Conservation (phyloP, 495 filamentous ascomycete genomes). For the Penicillium ucsense region DNA sequence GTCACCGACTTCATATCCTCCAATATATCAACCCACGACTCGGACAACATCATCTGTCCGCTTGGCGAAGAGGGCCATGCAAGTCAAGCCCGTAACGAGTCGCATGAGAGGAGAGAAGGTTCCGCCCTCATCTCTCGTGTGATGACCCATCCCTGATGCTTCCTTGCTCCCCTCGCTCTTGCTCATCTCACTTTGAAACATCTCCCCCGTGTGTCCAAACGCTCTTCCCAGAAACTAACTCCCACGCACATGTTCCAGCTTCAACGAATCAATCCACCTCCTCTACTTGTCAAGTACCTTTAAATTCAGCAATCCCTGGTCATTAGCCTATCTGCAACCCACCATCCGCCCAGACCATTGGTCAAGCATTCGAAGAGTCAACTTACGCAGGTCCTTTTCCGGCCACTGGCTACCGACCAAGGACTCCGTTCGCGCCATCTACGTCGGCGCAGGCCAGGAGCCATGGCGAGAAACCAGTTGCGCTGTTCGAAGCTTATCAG, state of each 20-base stretch:
- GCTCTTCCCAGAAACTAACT: not conserved
- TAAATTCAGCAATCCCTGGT: conserved; percentile 41
- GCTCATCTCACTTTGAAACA: not conserved
- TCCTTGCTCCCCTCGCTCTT: too few species aligned
- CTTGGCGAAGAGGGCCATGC: not conserved
- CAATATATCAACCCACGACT: conserved; percentile 26
- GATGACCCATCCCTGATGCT: not conserved
- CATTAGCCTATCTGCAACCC: conserved; percentile 33
- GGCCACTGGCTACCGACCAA: conserved; percentile 40
- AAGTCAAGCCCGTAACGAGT: too few species aligned
- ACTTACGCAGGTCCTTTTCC: conserved; percentile 38
- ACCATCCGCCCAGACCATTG: conserved; percentile 26
- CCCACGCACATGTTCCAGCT: conserved; percentile 12
- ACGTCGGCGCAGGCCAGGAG: conserved; percentile 31
- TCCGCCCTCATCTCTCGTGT: too few species aligned
- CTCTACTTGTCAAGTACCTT: conserved; percentile 33
- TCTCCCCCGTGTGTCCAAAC: not conserved
- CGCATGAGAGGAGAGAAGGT: too few species aligned
- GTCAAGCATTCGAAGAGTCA: conserved; percentile 26
- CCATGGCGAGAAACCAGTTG: conserved; percentile 37
- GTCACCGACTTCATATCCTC: conserved; percentile 30
- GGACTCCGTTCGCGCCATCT: conserved; percentile 35
- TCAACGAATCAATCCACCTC: conserved; percentile 28
- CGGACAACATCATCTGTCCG: conserved; percentile 30
- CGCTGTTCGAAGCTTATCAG: conserved; percentile 15